Percentiles rank a stretch among this genome's conserved stretches.
Evolutionary conservation across 1,284 basidiomycete species (phyloP).

Genomic region (Boletus hoseneyae): DNA sequence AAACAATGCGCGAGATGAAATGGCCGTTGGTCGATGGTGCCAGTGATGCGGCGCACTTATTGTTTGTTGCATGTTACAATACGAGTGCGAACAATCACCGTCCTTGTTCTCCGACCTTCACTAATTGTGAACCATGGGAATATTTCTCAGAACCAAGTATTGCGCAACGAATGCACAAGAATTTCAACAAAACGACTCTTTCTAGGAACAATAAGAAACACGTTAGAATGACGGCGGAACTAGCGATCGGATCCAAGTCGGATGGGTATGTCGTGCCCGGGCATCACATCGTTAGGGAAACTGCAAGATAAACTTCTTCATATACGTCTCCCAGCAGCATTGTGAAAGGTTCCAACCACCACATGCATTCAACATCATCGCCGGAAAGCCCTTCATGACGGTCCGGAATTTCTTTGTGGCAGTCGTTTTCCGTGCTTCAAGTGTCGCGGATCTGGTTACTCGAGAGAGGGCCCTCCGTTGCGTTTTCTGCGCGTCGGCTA

Average conservation of each 20-base stretch:
- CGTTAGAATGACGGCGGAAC: conserved; percentile 5
- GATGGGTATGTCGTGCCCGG: neutral
- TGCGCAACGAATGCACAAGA: conserved; percentile 5
- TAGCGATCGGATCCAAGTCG: conserved; percentile 3
- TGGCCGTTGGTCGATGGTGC: conserved; percentile 12
- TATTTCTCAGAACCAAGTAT: conserved; percentile 3
- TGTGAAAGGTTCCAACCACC: conserved; percentile 45
- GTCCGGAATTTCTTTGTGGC: conserved; percentile 25
- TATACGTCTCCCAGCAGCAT: conserved; percentile 59
- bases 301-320: conserved; percentile 59
- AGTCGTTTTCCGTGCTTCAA: conserved; percentile 12
- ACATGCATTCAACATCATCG: conserved; percentile 41
- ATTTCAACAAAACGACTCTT: conserved; percentile 25
- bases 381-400: conserved; percentile 37
- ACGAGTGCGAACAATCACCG: conserved; percentile 16
- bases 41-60: conserved; percentile 6
- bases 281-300: conserved; percentile 47
- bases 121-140: conserved; percentile 1
- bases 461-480: conserved; percentile 12
- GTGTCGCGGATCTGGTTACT: conserved; percentile 10
- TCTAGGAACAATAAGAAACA: conserved; percentile 8
- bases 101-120: neutral
- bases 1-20: conserved; percentile 4
- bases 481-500: conserved; percentile 22
- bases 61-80: neutral